Base-by-base conservation (phyloP, 208 protist genomes). In the Leishmania gerbilli region DNA sequence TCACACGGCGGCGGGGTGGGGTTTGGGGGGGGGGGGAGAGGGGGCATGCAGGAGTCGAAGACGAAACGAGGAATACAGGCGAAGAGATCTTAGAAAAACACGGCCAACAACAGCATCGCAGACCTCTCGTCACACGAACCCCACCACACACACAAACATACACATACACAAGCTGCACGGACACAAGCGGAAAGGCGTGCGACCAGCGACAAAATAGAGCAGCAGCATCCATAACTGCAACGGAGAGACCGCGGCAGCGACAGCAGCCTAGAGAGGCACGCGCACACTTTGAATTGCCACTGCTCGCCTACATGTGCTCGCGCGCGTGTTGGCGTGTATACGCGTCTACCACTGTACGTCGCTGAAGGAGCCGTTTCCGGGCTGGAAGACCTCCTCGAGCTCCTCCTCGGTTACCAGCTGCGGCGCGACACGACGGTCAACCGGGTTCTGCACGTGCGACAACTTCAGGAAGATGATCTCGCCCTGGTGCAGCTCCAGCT, bases 391-490 rank as follows among this genome's bases (percentile, higher is more conserved):
- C 79, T 98, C 95, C 74, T 97, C 95, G 11, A 95, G 42, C 84
- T 98, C 93, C 79, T 97, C 95, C 74, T 94, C 89, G 15, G 88
- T 93, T 67, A 95, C 87, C 64, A 96, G 69, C 60, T 76, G 78
- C 71, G 85, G 84, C 58, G 81, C 78, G 19, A 89, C 58, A 68
- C 90, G 93, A 53, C 86, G 84, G 74, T 88, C 80, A 21, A 87
- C 85, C 4, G 80, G 80, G 78, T 91, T 88, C 62, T 55, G 58
- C 64, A 95, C 91, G 40, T 95, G 82, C 65, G 93, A 96, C 85
- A 95, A 80, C 89, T 96, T 94, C 76, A 96, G 71, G 79, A 96
- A 95, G 79, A 97, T 95, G 68, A 96, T 87, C 76, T 97, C 93
- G 58, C 96, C 96, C 83, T 97, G 91, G 87, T 98, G 90, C 76